These are phyloP conservation scores for Fusarium metavorans DNA, from an alignment of 2,329 filamentous ascomycete genomes.

Conservation along the genomic window DNA sequence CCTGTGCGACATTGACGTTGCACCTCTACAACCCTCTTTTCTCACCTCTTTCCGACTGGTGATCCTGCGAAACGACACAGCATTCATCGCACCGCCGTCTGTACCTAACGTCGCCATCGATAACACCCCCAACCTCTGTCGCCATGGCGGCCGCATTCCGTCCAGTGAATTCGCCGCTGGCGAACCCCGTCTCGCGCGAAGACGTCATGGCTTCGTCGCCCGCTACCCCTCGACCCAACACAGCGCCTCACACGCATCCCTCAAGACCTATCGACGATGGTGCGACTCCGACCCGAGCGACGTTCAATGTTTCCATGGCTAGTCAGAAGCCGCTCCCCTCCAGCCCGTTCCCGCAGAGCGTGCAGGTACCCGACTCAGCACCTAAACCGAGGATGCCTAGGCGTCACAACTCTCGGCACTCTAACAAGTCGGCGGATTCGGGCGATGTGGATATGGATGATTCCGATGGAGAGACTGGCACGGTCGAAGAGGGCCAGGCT, in stretches of 20 bases:
- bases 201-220: constrained; percentile 54
- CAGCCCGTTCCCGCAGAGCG: constrained; percentile 63
- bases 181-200: constrained; percentile 48
- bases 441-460: constrained; percentile 83
- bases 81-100: constrained; percentile 13
- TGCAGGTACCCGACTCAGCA: constrained; percentile 58
- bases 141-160: constrained; percentile 63
- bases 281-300: constrained; percentile 73
- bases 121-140: constrained; percentile 34
- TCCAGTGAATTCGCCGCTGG: constrained; percentile 59
- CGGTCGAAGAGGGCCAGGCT: constrained; percentile 61
- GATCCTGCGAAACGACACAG: constrained; percentile 15
- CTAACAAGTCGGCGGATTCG: constrained; percentile 70
- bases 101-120: constrained; percentile 14
- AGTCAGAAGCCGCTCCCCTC: constrained; percentile 67
- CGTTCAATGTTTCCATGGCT: constrained; percentile 58
- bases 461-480: constrained; percentile 72
- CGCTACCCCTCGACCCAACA: constrained; percentile 51
- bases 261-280: constrained; percentile 56
- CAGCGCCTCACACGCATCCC: constrained; percentile 48
- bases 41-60: constrained; percentile 24
- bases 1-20: constrained; percentile 38
- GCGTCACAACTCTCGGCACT: constrained; percentile 69
- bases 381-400: constrained; percentile 55
- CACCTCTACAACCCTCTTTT: constrained; percentile 13